Conservation (phyloP, 495 filamentous ascomycete species). For the Evernia prunastri region DNA sequence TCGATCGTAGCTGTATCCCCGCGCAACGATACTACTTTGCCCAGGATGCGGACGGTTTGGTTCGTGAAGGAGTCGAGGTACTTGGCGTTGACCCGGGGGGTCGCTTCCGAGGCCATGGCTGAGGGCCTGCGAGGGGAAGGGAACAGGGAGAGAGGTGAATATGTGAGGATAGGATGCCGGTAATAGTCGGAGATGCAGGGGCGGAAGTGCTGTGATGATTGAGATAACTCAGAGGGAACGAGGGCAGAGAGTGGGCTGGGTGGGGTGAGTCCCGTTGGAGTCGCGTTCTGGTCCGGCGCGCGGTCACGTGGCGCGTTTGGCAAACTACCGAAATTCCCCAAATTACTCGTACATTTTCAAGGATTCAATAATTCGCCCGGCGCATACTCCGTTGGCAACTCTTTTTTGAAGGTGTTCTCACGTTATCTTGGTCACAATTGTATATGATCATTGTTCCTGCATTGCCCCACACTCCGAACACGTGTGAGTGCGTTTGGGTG, state of each 20-base stretch:
- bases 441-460: neutral
- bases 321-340: too few relatives aligned
- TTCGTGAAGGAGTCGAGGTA: conserved; percentile 34
- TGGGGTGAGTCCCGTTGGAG: too few relatives aligned
- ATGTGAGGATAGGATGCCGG: neutral
- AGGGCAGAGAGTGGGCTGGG: neutral
- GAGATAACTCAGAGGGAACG: neutral
- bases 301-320: neutral
- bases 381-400: too few relatives aligned
- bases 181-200: neutral
- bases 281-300: conserved; percentile 1
- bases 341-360: too few relatives aligned
- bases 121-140: neutral
- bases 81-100: conserved; percentile 24
- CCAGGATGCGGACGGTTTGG: conserved; percentile 75
- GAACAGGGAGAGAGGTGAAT: neutral
- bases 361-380: too few relatives aligned
- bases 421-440: neutral
- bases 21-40: conserved; percentile 71
- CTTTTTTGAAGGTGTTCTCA: neutral
- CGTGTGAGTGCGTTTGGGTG: neutral
- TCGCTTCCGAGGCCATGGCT: conserved; percentile 27
- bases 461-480: neutral
- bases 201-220: neutral
- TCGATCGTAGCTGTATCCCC: conserved; percentile 77